A percentile compares a stretch with the other conserved stretches of the same genome.
Evolutionary conservation across 768 basidiomycete species (phyloP).

Genomic region (Crassisporium funariophilum): DNA sequence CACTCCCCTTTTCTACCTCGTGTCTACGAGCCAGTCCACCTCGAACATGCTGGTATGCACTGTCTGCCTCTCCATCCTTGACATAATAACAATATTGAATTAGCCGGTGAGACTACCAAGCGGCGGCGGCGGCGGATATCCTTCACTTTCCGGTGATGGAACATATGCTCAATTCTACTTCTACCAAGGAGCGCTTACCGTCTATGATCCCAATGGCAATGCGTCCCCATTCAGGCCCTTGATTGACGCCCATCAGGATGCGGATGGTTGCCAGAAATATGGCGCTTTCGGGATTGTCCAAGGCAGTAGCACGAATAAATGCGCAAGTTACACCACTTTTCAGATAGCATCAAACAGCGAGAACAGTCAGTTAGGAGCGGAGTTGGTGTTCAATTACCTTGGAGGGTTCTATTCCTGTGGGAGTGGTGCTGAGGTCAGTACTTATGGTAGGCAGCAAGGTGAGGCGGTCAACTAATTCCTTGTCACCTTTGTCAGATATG

Average conservation of each 20-base stretch:
- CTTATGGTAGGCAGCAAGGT: too few species aligned
- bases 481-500: neutral
- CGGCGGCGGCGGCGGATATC: conserved; percentile 22
- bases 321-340: conserved; percentile 29
- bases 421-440: too few species aligned
- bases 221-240: conserved; percentile 15
- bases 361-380: conserved; percentile 30
- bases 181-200: conserved; percentile 26
- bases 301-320: conserved; percentile 33
- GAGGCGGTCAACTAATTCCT: too few species aligned
- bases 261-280: conserved; percentile 27
- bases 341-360: conserved; percentile 28
- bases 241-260: conserved; percentile 22
- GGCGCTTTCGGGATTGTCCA: conserved; percentile 29
- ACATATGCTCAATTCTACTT: conserved; percentile 35
- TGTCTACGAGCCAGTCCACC: conserved; percentile 23
- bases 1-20: conserved; percentile 37
- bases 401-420: too few species aligned
- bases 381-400: conserved; percentile 18
- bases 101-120: conserved; percentile 30
- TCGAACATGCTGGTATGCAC: conserved; percentile 27
- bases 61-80: neutral
- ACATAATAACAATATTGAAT: neutral
- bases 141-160: conserved; percentile 28
- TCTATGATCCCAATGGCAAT: conserved; percentile 18